These are phyloP conservation scores for Chloris gayana DNA, from an alignment of 176 grass and related monocot genomes.

Conservation along the genomic window DNA sequence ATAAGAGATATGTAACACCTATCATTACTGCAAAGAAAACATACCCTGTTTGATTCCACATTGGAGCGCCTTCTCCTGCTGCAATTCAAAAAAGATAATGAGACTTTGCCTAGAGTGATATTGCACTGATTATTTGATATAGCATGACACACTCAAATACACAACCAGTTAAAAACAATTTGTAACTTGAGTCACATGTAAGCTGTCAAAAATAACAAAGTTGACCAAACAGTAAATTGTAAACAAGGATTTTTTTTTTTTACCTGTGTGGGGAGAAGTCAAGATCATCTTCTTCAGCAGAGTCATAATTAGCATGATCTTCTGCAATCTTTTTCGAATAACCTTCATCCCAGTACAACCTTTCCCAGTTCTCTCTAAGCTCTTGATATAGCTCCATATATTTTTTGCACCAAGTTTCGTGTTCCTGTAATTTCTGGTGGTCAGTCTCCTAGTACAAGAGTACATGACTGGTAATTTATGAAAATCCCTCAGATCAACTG, in stretches of 20 bases:
- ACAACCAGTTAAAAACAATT: too few species aligned
- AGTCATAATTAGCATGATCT: conserved; percentile 90
- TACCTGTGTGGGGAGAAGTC: conserved; percentile 98
- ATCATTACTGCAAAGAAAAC: conserved; percentile 10
- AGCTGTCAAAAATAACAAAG: conserved; percentile 13
- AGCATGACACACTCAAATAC: not conserved
- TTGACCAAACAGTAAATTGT: not conserved
- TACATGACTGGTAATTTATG: not conserved
- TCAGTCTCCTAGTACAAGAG: conserved; percentile 25
- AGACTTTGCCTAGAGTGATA: conserved; percentile 8
- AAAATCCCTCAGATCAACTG: not conserved
- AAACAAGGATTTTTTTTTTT: conserved; percentile 32
- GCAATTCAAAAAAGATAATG: conserved; percentile 22
- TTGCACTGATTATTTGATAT: conserved; percentile 16
- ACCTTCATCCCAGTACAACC: conserved; percentile 95
- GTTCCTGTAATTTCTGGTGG: conserved; percentile 62
- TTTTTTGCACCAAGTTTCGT: conserved; percentile 85
- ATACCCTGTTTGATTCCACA: conserved; percentile 50
- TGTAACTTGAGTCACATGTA: conserved; percentile 6
- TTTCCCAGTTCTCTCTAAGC: conserved; percentile 74
- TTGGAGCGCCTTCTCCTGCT: conserved; percentile 54
- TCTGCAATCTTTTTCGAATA: conserved; percentile 96
- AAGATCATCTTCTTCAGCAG: conserved; percentile 91
- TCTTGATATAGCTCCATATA: conserved; percentile 95
- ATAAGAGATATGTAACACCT: conserved; percentile 16